A percentile compares a stretch with the other conserved stretches of the same genome.
phyloP scores from a whole-genome alignment of 306 rosid species.

The Castanospermum australe region DNA sequence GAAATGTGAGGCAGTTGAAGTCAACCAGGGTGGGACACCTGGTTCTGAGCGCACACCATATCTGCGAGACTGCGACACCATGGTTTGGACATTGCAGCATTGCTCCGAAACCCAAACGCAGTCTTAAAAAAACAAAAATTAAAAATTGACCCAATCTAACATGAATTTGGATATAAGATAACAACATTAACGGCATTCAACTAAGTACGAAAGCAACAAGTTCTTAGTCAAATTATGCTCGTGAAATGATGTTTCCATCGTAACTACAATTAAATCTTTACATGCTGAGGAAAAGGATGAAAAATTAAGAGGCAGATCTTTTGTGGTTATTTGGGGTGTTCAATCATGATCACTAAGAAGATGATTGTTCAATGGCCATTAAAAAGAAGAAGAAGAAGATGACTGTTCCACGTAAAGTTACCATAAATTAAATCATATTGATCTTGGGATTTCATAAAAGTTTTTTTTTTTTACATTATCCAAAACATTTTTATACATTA shows the following conservation, averaged over 20 bases:
- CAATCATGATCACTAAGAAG: no score
- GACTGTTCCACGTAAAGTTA: no score
- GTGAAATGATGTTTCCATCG: neutral
- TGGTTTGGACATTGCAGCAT: neutral
- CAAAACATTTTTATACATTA: no score
- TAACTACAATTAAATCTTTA: no score
- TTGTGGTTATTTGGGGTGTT: no score
- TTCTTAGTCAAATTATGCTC: neutral
- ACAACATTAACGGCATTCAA: neutral
- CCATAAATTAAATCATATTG: no score
- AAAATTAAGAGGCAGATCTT: no score
- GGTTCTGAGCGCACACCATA: constrained; percentile 10
- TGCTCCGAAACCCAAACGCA: neutral
- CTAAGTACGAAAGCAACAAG: neutral
- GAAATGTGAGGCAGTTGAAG: neutral
- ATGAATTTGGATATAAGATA: neutral
- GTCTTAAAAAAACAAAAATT: neutral
- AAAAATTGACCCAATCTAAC: neutral
- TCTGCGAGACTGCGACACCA: neutral
- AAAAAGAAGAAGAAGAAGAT: no score
- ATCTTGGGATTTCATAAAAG: no score
- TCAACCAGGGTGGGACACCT: neutral
- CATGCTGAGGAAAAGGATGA: no score
- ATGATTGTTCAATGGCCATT: no score
- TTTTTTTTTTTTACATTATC: no score